These are phyloP conservation scores for Tolypocladium sp. DNA, from an alignment of 2,329 filamentous ascomycete genomes.

Conservation along the genomic window DNA sequence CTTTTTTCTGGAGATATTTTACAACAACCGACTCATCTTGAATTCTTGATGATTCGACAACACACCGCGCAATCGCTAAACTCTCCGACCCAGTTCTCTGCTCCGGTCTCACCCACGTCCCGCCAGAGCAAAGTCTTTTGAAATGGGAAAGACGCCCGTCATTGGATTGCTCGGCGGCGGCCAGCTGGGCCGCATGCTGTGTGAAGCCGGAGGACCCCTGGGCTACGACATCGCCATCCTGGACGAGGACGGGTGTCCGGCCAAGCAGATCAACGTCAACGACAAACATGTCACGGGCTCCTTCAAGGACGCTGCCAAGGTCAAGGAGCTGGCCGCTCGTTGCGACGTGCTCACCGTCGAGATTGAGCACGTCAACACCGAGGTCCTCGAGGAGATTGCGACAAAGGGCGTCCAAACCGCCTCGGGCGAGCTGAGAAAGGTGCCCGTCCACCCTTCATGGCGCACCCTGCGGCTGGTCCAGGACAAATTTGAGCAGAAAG, in stretches of 20 bases:
- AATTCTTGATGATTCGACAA: no score
- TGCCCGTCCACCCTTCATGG: conserved; percentile 72
- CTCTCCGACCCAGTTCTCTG: background rate
- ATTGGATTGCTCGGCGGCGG: conserved; percentile 51
- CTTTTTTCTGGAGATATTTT: no score
- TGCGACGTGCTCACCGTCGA: conserved; percentile 85
- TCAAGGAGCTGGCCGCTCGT: conserved; percentile 65
- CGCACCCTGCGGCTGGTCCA: conserved; percentile 81
- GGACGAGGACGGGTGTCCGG: conserved; percentile 67
- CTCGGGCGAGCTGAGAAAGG: conserved; percentile 27
- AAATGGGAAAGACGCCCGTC: conserved; percentile 25
- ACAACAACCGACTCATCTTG: no score
- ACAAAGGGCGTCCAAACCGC: conserved; percentile 41
- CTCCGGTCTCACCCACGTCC: background rate
- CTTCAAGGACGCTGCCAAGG: conserved; percentile 74
- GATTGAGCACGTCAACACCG: conserved; percentile 91
- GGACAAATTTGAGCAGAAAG: conserved; percentile 88
- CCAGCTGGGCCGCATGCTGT: conserved; percentile 87
- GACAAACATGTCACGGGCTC: conserved; percentile 71
- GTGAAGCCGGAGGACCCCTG: conserved; percentile 68
- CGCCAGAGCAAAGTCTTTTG: background rate
- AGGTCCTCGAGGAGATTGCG: conserved; percentile 75
- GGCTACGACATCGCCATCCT: conserved; percentile 73
- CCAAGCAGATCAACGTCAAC: conserved; percentile 77
- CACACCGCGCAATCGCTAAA: background rate